Base-by-base conservation (phyloP, 1,139 yeast genomes). In the Protomyces lactucae-debilis region DNA sequence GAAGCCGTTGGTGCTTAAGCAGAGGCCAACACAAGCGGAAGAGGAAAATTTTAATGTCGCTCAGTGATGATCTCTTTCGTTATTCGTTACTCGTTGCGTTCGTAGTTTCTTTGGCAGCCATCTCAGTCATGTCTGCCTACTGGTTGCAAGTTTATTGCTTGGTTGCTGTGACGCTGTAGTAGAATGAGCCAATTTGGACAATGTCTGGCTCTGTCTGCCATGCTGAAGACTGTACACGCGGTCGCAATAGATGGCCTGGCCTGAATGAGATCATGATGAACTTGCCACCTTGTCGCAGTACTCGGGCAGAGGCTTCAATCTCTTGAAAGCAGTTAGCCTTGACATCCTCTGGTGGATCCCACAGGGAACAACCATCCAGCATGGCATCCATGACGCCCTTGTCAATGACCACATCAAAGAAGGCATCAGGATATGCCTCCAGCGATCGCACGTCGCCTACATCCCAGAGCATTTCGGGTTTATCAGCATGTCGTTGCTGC, bases 311-410 rank as follows among this genome's bases (percentile, higher is more conserved):
- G 57, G 70, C 71, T 40, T 64, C 66, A 69, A 70, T 69, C 46
- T 70, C 70, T 48, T 64, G 57, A 23, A 23, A 21, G 25, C 69
- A 67, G 25, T 51, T 51, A 12, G 6, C 32, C 35, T 25, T 55
- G 54, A 70, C 69, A 8, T 69, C 65, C 16, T 55, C 66, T 2
- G 72, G 72, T 10, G 70, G 65, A 10, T 65, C 68, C 72, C 72
- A 70, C 10, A 71, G 71, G 1, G 71, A 68, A 12, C 72, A 72
- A 9, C 68, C 65, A 59, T 70, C 67, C 36, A 70, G 56, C 51
- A 70, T 60, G 14, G 72, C 72, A 51, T 70, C 72, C 45, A 70
- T 65, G 3, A 72, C 70, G 14, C 72, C 72, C 68, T 68, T 37
- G 55, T 70, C 72, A 9, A 70, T 68, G 2, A 72, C 72, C 14